These are phyloP conservation scores for Lactarius trivialis DNA, from an alignment of 768 basidiomycete genomes.

Conservation along the genomic window DNA sequence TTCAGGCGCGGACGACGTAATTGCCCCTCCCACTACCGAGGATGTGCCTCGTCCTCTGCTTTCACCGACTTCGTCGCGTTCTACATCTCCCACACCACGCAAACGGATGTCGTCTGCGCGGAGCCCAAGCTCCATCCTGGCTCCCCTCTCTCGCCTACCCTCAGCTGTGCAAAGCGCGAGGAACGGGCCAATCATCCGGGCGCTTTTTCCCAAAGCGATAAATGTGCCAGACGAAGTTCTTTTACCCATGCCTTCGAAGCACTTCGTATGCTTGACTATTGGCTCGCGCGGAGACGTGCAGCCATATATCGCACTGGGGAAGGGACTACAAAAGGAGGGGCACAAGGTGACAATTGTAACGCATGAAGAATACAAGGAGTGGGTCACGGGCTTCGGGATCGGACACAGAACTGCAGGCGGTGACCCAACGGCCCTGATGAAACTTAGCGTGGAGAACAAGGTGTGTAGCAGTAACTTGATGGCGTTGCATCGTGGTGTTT, in stretches of 20 bases:
- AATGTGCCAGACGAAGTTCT: slow-evolving; percentile 39
- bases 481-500: neutral
- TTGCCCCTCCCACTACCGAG: neutral
- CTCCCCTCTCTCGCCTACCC: slow-evolving; percentile 40
- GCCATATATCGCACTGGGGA: slow-evolving; percentile 42
- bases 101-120: slow-evolving; percentile 9
- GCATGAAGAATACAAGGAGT: slow-evolving; percentile 43
- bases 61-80: neutral
- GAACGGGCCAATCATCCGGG: slow-evolving; percentile 29
- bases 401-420: slow-evolving; percentile 57
- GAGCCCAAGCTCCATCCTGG: slow-evolving; percentile 35
- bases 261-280: slow-evolving; percentile 60
- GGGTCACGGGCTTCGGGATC: slow-evolving; percentile 56
- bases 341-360: slow-evolving; percentile 44
- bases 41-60: neutral
- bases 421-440: slow-evolving; percentile 65
- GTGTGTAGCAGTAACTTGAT: slow-evolving; percentile 18
- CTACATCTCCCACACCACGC: neutral
- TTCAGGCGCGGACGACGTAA: neutral
- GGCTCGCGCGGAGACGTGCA: slow-evolving; percentile 53
- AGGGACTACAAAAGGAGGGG: slow-evolving; percentile 37
- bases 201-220: slow-evolving; percentile 40
- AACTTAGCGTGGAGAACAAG: slow-evolving; percentile 47
- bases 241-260: slow-evolving; percentile 32
- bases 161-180: slow-evolving; percentile 29